Evolutionary conservation across 192 early-diverging fungal species (phyloP).

Genomic region (Allomyces javanicus): DNA sequence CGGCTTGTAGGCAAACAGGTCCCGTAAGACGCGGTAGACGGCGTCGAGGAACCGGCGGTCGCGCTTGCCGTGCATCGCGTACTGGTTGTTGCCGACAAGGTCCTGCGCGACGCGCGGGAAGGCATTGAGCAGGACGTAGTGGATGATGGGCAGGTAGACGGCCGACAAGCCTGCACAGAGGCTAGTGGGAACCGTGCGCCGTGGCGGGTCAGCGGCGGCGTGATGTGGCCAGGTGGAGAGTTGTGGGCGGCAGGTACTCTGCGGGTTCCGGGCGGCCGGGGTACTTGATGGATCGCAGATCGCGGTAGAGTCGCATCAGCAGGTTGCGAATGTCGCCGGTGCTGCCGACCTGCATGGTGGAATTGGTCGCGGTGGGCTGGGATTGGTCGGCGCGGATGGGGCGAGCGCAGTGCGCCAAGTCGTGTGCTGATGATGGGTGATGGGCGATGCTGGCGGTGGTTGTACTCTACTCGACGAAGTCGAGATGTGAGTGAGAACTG

Average conservation of each 20-base stretch:
- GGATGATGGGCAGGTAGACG: slow-evolving; percentile 30
- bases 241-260: slow-evolving; percentile 1
- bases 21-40: slow-evolving; percentile 17
- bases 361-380: too few relatives aligned
- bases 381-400: too few relatives aligned
- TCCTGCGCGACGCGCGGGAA: slow-evolving; percentile 6
- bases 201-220: too few relatives aligned
- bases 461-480: too few relatives aligned
- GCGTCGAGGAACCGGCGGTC: slow-evolving; percentile 30
- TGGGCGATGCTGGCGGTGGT: too few relatives aligned
- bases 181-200: slow-evolving; percentile 6
- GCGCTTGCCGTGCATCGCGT: slow-evolving; percentile 22
- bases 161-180: slow-evolving; percentile 19
- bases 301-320: slow-evolving; percentile 19
- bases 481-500: too few relatives aligned
- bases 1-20: slow-evolving; percentile 33
- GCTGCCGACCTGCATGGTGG: too few relatives aligned
- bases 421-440: too few relatives aligned
- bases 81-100: neutral
- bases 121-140: slow-evolving; percentile 29
- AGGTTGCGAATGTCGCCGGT: slow-evolving; percentile 37
- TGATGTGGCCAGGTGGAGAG: too few relatives aligned
- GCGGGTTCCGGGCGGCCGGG: slow-evolving; percentile 11
- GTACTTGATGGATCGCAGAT: slow-evolving; percentile 17
- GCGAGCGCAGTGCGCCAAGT: too few relatives aligned